These are phyloP conservation scores for Phytomonas serpens DNA, from an alignment of 208 protist species.

Conservation along the genomic window DNA sequence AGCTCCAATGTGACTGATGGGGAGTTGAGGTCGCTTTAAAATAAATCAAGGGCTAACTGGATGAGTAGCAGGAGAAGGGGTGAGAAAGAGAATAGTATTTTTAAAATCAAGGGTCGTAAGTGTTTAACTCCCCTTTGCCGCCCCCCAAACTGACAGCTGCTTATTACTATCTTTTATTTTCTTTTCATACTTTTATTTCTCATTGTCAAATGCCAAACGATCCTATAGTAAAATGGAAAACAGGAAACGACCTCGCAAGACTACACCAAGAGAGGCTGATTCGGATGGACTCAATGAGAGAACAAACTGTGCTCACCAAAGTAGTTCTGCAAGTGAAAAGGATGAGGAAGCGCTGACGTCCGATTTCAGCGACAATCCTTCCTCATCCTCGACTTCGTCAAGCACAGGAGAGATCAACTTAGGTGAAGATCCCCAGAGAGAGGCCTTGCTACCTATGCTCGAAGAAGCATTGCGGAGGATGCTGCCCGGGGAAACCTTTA, in stretches of 20 bases:
- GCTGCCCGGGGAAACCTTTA: slow-evolving; percentile 20
- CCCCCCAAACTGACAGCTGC: background rate
- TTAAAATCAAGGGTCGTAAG: background rate
- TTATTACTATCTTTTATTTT: slow-evolving; percentile 3
- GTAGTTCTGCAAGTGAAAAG: background rate
- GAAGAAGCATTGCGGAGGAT: slow-evolving; percentile 15
- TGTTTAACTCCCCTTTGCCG: background rate
- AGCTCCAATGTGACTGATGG: background rate
- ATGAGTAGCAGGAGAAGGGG: background rate
- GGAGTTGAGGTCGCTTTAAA: background rate
- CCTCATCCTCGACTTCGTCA: slow-evolving; percentile 18
- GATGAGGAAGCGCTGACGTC: background rate
- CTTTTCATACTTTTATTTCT: slow-evolving; percentile 14
- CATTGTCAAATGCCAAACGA: slow-evolving; percentile 2
- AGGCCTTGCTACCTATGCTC: slow-evolving; percentile 18
- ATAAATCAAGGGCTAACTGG: background rate
- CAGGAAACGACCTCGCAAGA: background rate
- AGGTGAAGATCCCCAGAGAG: slow-evolving; percentile 17
- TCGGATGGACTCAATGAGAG: background rate
- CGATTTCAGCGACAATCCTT: background rate
- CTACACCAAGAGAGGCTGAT: background rate
- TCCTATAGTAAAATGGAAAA: background rate
- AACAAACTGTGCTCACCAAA: background rate
- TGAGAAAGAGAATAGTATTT: background rate
- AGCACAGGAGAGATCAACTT: slow-evolving; percentile 17